phyloP scores from a whole-genome alignment of 768 basidiomycete genomes.

The Suillus discolor region DNA sequence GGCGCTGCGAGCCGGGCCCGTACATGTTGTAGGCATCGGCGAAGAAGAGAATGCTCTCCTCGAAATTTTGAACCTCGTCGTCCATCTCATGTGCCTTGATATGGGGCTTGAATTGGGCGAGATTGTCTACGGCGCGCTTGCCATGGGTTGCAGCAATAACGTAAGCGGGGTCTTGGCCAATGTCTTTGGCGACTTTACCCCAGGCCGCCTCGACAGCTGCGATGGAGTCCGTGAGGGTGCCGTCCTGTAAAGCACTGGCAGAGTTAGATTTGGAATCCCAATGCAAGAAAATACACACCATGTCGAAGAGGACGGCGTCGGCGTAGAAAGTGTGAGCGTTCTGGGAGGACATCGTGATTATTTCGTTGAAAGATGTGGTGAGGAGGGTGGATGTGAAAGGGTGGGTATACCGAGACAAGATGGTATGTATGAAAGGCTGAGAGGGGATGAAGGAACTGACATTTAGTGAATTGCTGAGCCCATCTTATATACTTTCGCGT shows the following conservation, averaged over 20 bases:
- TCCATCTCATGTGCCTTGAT: slow-evolving; percentile 60
- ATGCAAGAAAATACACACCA: slow-evolving; percentile 44
- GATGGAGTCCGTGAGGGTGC: slow-evolving; percentile 75
- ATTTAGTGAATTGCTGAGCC: neutral
- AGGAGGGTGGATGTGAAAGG: neutral
- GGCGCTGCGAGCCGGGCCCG: slow-evolving; percentile 39
- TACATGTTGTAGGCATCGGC: slow-evolving; percentile 58
- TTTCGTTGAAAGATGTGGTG: slow-evolving; percentile 6
- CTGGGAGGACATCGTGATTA: slow-evolving; percentile 20
- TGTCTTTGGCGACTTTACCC: slow-evolving; percentile 69
- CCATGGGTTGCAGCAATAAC: slow-evolving; percentile 81
- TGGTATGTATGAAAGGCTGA: neutral
- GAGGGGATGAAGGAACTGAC: neutral
- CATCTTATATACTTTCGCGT: slow-evolving; percentile 23
- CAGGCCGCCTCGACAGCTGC: slow-evolving; percentile 75
- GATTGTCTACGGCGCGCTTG: slow-evolving; percentile 77
- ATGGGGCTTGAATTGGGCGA: slow-evolving; percentile 59
- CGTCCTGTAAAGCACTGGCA: slow-evolving; percentile 47
- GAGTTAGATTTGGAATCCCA: slow-evolving; percentile 26
- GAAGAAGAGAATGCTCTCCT: slow-evolving; percentile 64
- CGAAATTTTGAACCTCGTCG: slow-evolving; percentile 59
- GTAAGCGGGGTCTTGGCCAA: slow-evolving; percentile 65
- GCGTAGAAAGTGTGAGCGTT: slow-evolving; percentile 44
- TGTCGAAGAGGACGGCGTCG: slow-evolving; percentile 69
- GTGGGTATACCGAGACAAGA: neutral